These are phyloP conservation scores for Leccinellum albellum DNA, from an alignment of 768 basidiomycete genomes.

Conservation along the genomic window DNA sequence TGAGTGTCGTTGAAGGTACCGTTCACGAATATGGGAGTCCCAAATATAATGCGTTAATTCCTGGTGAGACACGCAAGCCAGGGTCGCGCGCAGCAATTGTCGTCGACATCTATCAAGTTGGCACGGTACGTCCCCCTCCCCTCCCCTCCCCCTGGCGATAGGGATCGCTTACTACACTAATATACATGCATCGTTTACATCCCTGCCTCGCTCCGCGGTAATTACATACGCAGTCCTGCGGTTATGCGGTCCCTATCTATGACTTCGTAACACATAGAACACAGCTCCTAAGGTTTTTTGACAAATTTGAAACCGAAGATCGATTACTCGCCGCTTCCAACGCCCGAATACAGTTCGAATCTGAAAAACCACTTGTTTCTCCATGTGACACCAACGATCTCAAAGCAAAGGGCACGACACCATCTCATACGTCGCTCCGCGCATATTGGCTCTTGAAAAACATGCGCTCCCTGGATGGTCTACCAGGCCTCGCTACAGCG, in stretches of 20 bases:
- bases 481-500: conserved; percentile 42
- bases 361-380: neutral
- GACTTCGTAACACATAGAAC: conserved; percentile 54
- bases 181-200: neutral
- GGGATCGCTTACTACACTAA: neutral
- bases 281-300: conserved; percentile 41
- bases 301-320: conserved; percentile 42
- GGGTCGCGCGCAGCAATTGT: conserved; percentile 61
- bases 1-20: conserved; percentile 37
- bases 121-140: conserved; percentile 34
- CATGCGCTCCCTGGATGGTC: conserved; percentile 50
- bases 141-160: neutral
- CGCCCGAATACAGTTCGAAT: neutral
- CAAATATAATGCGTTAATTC: conserved; percentile 55
- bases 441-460: conserved; percentile 53
- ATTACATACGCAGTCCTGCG: conserved; percentile 49
- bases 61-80: conserved; percentile 41
- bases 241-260: conserved; percentile 61
- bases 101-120: conserved; percentile 55
- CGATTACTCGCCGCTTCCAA: conserved; percentile 13
- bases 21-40: conserved; percentile 61
- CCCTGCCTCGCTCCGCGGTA: neutral
- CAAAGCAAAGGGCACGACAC: neutral
- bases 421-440: conserved; percentile 39
- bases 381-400: conserved; percentile 7